A percentile compares a stretch with the other conserved stretches of the same genome.
These are phyloP conservation scores for Mycena galopus DNA, from an alignment of 768 basidiomycete genomes.

Conservation along the genomic window DNA sequence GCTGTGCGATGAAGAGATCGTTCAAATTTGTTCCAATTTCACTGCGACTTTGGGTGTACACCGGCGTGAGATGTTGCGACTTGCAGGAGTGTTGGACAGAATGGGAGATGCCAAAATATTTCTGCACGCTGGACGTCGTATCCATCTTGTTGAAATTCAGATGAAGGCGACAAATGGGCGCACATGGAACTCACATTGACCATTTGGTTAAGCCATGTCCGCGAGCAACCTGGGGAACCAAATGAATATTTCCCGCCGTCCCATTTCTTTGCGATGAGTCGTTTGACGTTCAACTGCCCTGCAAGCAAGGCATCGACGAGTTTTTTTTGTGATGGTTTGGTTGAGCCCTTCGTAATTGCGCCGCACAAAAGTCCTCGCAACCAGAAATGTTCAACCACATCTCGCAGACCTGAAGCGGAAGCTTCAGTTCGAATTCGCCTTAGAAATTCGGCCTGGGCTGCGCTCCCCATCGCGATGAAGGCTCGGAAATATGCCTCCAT, in stretches of 20 bases:
- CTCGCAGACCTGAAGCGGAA: not conserved
- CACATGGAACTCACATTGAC: not conserved
- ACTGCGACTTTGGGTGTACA: not conserved
- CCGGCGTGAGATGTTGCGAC: not conserved
- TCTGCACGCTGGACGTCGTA: not conserved
- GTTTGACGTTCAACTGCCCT: slow-evolving; percentile 11
- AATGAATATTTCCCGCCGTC: not conserved
- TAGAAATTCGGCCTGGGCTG: not conserved
- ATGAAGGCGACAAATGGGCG: too few species aligned
- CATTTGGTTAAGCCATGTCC: slow-evolving; percentile 12
- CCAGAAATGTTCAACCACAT: not conserved
- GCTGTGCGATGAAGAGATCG: not conserved
- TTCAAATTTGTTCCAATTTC: not conserved
- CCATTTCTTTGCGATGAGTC: not conserved
- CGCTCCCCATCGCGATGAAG: not conserved
- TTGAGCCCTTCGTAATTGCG: not conserved
- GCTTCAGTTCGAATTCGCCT: not conserved
- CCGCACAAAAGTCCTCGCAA: not conserved
- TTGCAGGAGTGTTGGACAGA: not conserved
- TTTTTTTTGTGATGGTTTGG: not conserved
- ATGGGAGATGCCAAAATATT: not conserved
- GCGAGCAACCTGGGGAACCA: not conserved
- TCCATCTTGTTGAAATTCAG: not conserved
- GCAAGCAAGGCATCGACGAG: not conserved
- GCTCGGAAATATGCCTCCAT: slow-evolving; percentile 8